phyloP scores from a whole-genome alignment of 2,329 filamentous ascomycete species.

The Coniochaeta prunicola region DNA sequence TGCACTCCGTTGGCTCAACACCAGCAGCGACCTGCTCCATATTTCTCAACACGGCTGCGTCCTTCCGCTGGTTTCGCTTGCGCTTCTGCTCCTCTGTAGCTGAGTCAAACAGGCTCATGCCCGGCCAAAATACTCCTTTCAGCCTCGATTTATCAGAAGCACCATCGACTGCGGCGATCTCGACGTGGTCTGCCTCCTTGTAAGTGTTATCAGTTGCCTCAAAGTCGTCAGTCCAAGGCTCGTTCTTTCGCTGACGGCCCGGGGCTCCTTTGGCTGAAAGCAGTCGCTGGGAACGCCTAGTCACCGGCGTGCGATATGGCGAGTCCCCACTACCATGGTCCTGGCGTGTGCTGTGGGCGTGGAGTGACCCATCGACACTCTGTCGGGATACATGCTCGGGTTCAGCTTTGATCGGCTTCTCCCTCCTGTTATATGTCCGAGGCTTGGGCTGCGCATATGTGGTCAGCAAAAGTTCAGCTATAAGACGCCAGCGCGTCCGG shows the following conservation, averaged over 20 bases:
- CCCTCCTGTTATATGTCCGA: background rate
- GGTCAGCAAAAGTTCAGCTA: background rate
- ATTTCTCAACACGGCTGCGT: constrained; percentile 59
- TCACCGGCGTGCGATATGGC: constrained; percentile 13
- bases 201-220: constrained; percentile 16
- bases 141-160: constrained; percentile 35
- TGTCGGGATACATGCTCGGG: background rate
- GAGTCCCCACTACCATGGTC: background rate
- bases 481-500: background rate
- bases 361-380: constrained; percentile 13
- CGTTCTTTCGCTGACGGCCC: constrained; percentile 4
- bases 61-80: constrained; percentile 73
- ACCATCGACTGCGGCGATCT: constrained; percentile 15
- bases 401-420: background rate
- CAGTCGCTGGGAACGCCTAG: constrained; percentile 9
- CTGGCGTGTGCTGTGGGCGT: constrained; percentile 1
- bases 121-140: constrained; percentile 68
- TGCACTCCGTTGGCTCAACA: constrained; percentile 57
- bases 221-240: constrained; percentile 20
- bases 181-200: constrained; percentile 17
- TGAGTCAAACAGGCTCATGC: constrained; percentile 77
- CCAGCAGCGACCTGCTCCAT: constrained; percentile 58
- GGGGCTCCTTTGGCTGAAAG: background rate
- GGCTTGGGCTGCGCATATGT: background rate
- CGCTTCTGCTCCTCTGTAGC: constrained; percentile 66